phyloP scores from a whole-genome alignment of 2,329 filamentous ascomycete genomes.

The Amauroascus verrucosus region DNA sequence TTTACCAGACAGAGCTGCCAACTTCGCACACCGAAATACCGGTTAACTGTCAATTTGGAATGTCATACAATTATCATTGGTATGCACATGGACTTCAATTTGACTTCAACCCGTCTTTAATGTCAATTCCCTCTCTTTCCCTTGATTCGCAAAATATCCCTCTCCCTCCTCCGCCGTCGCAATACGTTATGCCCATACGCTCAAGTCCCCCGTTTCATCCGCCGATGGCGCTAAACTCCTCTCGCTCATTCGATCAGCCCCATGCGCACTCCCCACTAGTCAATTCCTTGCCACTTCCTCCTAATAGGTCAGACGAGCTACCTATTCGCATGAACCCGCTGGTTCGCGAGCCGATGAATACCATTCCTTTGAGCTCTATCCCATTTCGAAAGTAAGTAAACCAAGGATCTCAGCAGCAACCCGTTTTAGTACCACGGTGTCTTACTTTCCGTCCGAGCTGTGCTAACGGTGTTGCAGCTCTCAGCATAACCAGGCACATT shows the following conservation, averaged over 20 bases:
- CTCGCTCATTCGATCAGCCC: conserved; percentile 1
- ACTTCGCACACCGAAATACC: conserved; percentile 19
- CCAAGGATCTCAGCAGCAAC: not conserved
- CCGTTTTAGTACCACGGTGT: not conserved
- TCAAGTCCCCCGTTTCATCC: conserved; percentile 17
- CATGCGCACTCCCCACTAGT: conserved; percentile 11
- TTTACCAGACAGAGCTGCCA: conserved; percentile 56
- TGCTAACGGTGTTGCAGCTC: conserved; percentile 25
- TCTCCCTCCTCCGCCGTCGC: conserved; percentile 24
- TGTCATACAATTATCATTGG: conserved; percentile 33
- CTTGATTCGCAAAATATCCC: conserved; percentile 28
- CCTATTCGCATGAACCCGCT: conserved; percentile 35
- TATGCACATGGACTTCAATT: conserved; percentile 30
- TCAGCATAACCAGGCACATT: conserved; percentile 38
- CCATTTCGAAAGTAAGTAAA: conserved; percentile 34
- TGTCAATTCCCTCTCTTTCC: conserved; percentile 34
- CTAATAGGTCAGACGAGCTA: conserved; percentile 20
- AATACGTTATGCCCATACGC: conserved; percentile 26
- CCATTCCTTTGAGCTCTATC: conserved; percentile 30
- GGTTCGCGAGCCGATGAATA: conserved; percentile 34
- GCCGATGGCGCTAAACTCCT: conserved; percentile 1
- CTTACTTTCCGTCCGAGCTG: not conserved
- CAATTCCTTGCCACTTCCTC: conserved; percentile 22
- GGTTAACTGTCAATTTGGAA: conserved; percentile 34
- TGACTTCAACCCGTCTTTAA: conserved; percentile 32